Evolutionary conservation across 345 rosid genomes (phyloP).

Genomic region (Geranium brycei): DNA sequence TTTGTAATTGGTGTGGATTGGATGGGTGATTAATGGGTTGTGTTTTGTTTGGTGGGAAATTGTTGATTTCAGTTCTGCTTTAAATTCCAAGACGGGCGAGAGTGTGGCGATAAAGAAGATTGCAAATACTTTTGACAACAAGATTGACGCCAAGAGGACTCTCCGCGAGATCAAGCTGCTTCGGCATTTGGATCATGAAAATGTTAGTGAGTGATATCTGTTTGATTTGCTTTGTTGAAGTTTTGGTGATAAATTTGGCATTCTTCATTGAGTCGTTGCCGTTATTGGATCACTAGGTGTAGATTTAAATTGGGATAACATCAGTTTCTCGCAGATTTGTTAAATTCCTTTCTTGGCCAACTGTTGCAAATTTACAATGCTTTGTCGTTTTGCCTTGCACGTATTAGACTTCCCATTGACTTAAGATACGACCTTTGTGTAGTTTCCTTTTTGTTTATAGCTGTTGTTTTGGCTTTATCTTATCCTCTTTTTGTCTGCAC

Average conservation of each 20-base stretch:
- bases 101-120: constrained; percentile 84
- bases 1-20: not conserved
- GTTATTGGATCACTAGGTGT: no score
- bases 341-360: no score
- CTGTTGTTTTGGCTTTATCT: no score
- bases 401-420: no score
- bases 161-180: constrained; percentile 96
- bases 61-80: constrained; percentile 34
- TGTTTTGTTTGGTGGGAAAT: not conserved
- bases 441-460: no score
- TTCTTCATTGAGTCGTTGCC: no score
- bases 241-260: not conserved
- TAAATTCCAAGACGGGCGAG: constrained; percentile 70
- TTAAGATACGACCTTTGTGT: no score
- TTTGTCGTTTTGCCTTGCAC: no score
- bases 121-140: constrained; percentile 63
- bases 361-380: no score
- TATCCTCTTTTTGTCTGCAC: not conserved
- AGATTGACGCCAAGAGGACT: constrained; percentile 77
- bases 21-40: not conserved
- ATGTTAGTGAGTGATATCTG: constrained; percentile 49
- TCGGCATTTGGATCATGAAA: constrained; percentile 92
- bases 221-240: not conserved
- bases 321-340: no score
- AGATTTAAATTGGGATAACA: no score